Conservation (phyloP, 2,329 filamentous ascomycete genomes). For the Coleophoma cylindrospora region DNA sequence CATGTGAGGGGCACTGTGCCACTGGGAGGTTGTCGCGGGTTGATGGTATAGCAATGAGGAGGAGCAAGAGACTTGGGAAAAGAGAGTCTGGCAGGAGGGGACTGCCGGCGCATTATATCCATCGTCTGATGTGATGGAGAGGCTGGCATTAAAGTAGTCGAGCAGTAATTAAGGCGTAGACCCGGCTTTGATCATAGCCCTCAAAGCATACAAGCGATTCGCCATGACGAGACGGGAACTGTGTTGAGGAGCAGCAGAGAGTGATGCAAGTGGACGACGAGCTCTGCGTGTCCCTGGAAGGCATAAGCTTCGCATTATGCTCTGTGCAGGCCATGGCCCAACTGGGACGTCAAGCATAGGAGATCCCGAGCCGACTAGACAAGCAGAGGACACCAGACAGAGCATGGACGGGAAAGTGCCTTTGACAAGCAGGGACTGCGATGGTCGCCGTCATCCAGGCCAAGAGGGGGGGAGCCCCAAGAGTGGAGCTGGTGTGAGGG, state of each 20-base stretch:
- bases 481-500: neutral
- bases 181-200: conserved; percentile 33
- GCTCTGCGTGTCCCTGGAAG: conserved; percentile 7
- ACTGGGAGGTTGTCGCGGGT: conserved; percentile 12
- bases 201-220: conserved; percentile 43
- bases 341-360: conserved; percentile 15
- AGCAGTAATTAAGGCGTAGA: conserved; percentile 22
- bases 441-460: neutral
- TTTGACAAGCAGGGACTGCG: conserved; percentile 7
- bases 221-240: conserved; percentile 42
- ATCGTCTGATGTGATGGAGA: conserved; percentile 23
- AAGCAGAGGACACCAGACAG: neutral
- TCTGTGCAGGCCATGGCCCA: conserved; percentile 9
- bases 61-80: conserved; percentile 9
- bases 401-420: conserved; percentile 9
- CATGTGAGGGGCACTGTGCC: conserved; percentile 19
- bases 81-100: conserved; percentile 13
- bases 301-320: conserved; percentile 18
- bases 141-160: conserved; percentile 22
- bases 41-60: conserved; percentile 1
- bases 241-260: conserved; percentile 24
- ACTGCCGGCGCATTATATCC: conserved; percentile 26
- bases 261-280: conserved; percentile 18
- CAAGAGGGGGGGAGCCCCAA: neutral
- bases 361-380: conserved; percentile 16